Conservation (phyloP, 257 asterid species). For the Scutellaria galericulata region DNA sequence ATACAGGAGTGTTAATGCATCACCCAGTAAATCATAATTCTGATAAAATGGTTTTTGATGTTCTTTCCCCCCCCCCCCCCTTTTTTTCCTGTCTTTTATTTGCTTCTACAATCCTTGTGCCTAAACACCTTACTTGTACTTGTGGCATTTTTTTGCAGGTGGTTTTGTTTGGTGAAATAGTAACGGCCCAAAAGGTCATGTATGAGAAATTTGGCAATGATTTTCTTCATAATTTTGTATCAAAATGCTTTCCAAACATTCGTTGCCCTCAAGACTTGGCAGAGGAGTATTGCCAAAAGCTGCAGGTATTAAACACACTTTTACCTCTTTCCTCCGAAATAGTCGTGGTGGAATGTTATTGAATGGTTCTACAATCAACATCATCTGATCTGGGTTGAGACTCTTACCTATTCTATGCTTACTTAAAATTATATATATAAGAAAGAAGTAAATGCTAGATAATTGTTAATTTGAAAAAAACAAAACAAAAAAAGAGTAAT, state of each 20-base stretch:
- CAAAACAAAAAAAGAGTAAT: not conserved
- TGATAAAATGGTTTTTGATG: not conserved
- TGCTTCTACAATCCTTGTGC: not conserved
- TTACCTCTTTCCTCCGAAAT: not conserved
- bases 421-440: not conserved
- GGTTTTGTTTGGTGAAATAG: conserved; percentile 76
- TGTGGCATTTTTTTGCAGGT: conserved; percentile 52
- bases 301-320: conserved; percentile 64
- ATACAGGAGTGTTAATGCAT: not conserved
- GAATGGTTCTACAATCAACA: not conserved
- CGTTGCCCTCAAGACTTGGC: conserved; percentile 90
- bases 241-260: conserved; percentile 67
- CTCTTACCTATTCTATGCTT: not conserved
- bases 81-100: not conserved
- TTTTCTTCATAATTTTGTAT: conserved; percentile 70
- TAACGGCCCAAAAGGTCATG: conserved; percentile 89
- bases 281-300: conserved; percentile 77
- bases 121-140: not conserved
- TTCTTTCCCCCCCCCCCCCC: no score
- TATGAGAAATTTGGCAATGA: conserved; percentile 86
- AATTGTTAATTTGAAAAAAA: no score
- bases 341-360: not conserved
- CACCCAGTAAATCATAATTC: not conserved
- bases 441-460: no score
- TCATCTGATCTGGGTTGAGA: not conserved